Base-by-base conservation (phyloP, 2,329 filamentous ascomycete genomes). In the Hawksworthiomyces lignivorus region DNA sequence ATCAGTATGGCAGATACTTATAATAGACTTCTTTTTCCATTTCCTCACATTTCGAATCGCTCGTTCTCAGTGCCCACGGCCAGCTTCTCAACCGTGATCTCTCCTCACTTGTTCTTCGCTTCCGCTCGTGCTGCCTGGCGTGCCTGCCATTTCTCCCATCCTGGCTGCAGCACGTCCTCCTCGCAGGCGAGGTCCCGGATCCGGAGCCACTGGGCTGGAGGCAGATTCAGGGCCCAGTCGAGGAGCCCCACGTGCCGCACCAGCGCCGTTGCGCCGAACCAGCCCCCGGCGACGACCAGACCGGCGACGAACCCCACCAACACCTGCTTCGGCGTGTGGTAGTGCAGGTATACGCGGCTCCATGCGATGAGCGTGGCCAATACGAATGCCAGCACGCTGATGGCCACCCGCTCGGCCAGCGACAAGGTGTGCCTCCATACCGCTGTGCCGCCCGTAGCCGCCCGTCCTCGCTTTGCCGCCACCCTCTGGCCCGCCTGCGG, bases 121-220 rank as follows among this genome's bases (percentile, higher is more conserved):
- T 56, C 54, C 40, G 52, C 47, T 14, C 52, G 57, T 20, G 61
- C 62, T 29, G 54, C 54, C 51, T 66, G 68, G 51, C 55, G 64
- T 36, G 70, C 68, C 61, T 90, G 82, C 87, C 89, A 97, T 58
- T 85, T 82, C 63, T 89, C 86, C 90, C 90, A 98, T 3, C 92
- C 92, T 31, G 88, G 83, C 65, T 95, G 87, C 26, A 82, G 82
- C 52, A 95, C 64, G 62, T 97, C 90, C 63, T 97, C 90, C 58
- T 84, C 82, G 7, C 94, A 72, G 11, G 94, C 79, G 48, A 98
- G 65, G 62, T 98, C 92, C 46, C 92, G 73, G 36, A 94, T 67
- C 45, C 90, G 73, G 36, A 92, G 65, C 50, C 79, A 72, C 55
- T 75, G 74, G 4, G 78, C 75, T 4, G 84, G 52, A 21, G 77